These are phyloP conservation scores for Penicillium pancosmium DNA, from an alignment of 495 filamentous ascomycete species.

Conservation along the genomic window DNA sequence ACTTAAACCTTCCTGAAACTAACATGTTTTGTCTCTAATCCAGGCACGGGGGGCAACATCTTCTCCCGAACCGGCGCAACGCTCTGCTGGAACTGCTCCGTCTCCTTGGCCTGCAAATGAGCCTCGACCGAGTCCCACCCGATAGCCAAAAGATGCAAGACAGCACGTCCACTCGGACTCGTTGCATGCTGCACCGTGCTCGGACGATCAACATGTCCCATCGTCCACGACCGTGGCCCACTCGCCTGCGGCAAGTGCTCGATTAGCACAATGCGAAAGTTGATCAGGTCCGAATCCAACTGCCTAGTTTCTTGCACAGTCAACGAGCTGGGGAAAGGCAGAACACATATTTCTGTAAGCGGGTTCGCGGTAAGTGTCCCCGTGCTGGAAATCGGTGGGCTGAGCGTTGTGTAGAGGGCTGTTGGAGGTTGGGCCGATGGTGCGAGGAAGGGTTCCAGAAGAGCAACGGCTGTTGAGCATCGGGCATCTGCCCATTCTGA, in stretches of 20 bases:
- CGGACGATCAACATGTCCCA: conserved; percentile 46
- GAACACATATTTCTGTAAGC: conserved; percentile 40
- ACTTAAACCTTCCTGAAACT: conserved; percentile 37
- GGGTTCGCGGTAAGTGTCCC: conserved; percentile 40
- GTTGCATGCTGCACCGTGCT: conserved; percentile 39
- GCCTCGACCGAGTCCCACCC: conserved; percentile 60
- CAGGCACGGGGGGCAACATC: conserved; percentile 36
- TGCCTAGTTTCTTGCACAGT: conserved; percentile 21
- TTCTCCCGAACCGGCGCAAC: conserved; percentile 43
- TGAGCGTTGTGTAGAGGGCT: conserved; percentile 37
- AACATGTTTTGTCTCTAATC: conserved; percentile 48
- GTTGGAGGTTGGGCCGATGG: conserved; percentile 20
- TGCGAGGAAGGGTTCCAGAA: conserved; percentile 32
- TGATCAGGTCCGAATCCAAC: conserved; percentile 31
- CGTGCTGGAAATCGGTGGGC: conserved; percentile 32
- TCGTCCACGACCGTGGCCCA: conserved; percentile 43
- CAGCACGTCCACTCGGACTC: conserved; percentile 40
- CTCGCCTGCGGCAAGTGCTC: conserved; percentile 35
- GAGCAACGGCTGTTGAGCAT: conserved; percentile 19
- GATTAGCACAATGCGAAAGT: conserved; percentile 38
- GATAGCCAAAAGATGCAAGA: conserved; percentile 40
- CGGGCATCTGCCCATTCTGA: conserved; percentile 46
- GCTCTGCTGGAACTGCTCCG: conserved; percentile 44
- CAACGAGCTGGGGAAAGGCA: conserved; percentile 36
- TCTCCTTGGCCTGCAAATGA: conserved; percentile 50